Evolutionary conservation across 2,329 filamentous ascomycete species (phyloP).

Genomic region (Diaporthe sp.): DNA sequence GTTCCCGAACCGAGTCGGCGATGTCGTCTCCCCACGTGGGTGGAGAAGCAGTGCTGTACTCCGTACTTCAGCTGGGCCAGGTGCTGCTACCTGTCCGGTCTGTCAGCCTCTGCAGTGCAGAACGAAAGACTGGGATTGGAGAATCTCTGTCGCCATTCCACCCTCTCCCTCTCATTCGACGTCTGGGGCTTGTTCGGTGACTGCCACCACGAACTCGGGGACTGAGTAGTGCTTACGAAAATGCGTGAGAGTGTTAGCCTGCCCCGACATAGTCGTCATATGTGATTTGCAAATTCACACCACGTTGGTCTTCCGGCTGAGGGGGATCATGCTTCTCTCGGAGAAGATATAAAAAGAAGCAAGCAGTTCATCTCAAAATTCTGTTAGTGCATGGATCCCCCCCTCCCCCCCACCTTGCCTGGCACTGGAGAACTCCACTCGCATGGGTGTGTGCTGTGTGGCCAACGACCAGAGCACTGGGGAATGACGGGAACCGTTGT

Average conservation of each 20-base stretch:
- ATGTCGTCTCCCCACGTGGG: constrained; percentile 9
- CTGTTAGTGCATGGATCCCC: constrained; percentile 7
- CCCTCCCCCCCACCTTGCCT: not conserved
- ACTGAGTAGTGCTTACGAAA: not conserved
- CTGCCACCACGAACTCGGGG: not conserved
- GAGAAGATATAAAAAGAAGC: constrained; percentile 25
- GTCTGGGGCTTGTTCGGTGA: not conserved
- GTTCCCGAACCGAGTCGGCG: constrained; percentile 22
- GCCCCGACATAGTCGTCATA: not conserved
- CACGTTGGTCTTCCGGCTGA: not conserved
- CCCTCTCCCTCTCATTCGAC: not conserved
- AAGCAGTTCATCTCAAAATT: constrained; percentile 28
- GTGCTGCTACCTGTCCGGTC: not conserved
- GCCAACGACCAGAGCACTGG: not conserved
- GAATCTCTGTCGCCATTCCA: not conserved
- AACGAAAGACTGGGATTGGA: not conserved
- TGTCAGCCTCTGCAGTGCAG: not conserved
- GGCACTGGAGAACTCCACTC: not conserved
- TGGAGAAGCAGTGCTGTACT: constrained; percentile 1
- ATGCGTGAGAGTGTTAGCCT: not conserved
- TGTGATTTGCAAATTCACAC: not conserved
- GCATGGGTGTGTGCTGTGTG: constrained; percentile 3
- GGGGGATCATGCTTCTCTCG: not conserved
- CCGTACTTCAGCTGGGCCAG: constrained; percentile 8
- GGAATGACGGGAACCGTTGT: not conserved